Evolutionary conservation across 345 rosid genomes (phyloP), one percentile per base, ranked within the genome.

Genomic region (Gossypium longicalyx): DNA sequence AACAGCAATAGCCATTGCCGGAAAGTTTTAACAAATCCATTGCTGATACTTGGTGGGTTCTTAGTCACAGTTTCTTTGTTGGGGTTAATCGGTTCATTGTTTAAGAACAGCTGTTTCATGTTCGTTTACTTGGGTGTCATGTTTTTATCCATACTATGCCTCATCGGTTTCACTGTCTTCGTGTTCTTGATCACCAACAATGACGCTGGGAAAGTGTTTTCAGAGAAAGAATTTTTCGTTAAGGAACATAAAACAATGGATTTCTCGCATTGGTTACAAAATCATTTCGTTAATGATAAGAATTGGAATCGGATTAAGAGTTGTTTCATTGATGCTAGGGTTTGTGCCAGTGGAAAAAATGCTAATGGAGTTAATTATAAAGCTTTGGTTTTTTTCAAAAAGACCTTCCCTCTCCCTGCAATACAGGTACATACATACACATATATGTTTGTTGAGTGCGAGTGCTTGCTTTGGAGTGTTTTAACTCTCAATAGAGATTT

Each of bases 291-390:
- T 1, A 52, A 67, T 38, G 53, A 15, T 6, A 52, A 70, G 29
- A 70, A 71, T 8, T 81, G 86, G 86, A 67, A 29, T 25, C 41
- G 0, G n/a, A 29, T 79, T 7, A 80, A 54, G 77, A 76, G 74
- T 80, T 83, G 86, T 72, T 52, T 83, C 70, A 48, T 76, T 61
- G 78, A 76, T 29, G 58, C 72, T 56, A 23, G 74, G 4, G 63
- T 80, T 77, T 83, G 86, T 51, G 29, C 27, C 25, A 20, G 12
- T 23, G 17, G 25, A 67, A 10, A 10, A 45, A 44, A 67, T 9
- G 2, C 12, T 12, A 3, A 66, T 44, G n/a, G 7, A 25, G 43
- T 68, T 68, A 9, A 68, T 49, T 25, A 15, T 9, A 25, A 49
- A 11, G 3, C 44, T 27, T 68, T 68, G 7, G 58, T 27, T 22